Conservation (phyloP, 1,284 basidiomycete species). For the Puccinia coronata region DNA sequence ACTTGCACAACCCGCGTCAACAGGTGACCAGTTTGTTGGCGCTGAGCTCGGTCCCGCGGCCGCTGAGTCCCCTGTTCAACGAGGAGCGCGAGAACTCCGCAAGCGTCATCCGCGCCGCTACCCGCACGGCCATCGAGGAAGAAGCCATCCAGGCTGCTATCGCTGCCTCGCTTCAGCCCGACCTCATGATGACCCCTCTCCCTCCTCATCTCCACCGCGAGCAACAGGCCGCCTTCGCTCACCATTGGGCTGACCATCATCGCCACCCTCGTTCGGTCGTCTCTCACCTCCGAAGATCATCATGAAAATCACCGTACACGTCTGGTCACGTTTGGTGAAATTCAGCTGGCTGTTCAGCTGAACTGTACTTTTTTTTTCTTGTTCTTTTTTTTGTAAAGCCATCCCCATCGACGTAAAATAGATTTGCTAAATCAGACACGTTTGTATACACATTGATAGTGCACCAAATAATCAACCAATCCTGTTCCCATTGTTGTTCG, state of each 20-base stretch:
- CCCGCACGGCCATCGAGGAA: slow-evolving; percentile 31
- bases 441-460: too few species aligned
- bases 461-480: too few species aligned
- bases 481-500: too few species aligned
- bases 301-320: too few species aligned
- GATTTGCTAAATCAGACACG: too few species aligned
- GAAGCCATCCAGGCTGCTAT: slow-evolving; percentile 31
- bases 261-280: not conserved
- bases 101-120: slow-evolving; percentile 4
- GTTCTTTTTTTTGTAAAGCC: too few species aligned
- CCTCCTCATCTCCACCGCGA: not conserved
- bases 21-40: slow-evolving; percentile 42
- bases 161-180: slow-evolving; percentile 1
- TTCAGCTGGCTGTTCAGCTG: too few species aligned
- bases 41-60: slow-evolving; percentile 33
- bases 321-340: too few species aligned
- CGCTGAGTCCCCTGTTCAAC: slow-evolving; percentile 18
- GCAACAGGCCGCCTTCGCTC: not conserved
- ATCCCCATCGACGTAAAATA: too few species aligned
- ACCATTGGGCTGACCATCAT: not conserved
- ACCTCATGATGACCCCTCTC: not conserved
- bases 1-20: slow-evolving; percentile 24
- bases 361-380: too few species aligned
- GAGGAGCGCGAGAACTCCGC: slow-evolving; percentile 2
- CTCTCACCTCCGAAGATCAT: too few species aligned